These are phyloP conservation scores for Chaetothyriales sp. DNA, from an alignment of 2,329 filamentous ascomycete genomes.

Conservation along the genomic window DNA sequence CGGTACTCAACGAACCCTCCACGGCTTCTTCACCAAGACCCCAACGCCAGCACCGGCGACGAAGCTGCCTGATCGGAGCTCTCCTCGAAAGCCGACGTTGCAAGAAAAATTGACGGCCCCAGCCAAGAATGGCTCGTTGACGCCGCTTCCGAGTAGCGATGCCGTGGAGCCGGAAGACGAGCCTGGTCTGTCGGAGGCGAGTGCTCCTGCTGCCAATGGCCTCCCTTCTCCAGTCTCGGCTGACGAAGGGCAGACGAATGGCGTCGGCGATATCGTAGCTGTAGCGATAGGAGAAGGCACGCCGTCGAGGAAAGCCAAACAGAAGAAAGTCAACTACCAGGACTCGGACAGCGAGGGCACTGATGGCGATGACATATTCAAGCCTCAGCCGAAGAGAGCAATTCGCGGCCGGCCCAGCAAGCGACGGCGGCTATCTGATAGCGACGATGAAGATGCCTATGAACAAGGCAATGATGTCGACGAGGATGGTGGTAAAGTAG, in stretches of 20 bases:
- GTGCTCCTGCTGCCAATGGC: slow-evolving; percentile 36
- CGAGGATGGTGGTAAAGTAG: slow-evolving; percentile 40
- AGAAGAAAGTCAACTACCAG: slow-evolving; percentile 59
- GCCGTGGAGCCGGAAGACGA: slow-evolving; percentile 55
- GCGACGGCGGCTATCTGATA: slow-evolving; percentile 48
- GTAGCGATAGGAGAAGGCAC: slow-evolving; percentile 45
- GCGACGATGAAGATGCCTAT: slow-evolving; percentile 55
- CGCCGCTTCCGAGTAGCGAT: slow-evolving; percentile 73
- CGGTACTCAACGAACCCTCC: slow-evolving; percentile 55
- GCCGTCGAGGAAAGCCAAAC: slow-evolving; percentile 60
- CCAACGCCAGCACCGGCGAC: slow-evolving; percentile 10
- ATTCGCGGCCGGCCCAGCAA: slow-evolving; percentile 36
- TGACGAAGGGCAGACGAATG: slow-evolving; percentile 24
- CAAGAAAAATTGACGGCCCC: slow-evolving; percentile 29
- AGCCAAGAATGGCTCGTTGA: slow-evolving; percentile 38
- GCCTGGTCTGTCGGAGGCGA: slow-evolving; percentile 23
- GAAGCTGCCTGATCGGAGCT: slow-evolving; percentile 2
- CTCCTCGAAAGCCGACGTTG: slow-evolving; percentile 32
- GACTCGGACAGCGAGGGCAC: slow-evolving; percentile 66
- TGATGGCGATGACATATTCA: slow-evolving; percentile 57
- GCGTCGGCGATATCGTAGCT: slow-evolving; percentile 26
- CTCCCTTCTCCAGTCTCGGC: slow-evolving; percentile 31
- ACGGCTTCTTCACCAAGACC: slow-evolving; percentile 64
- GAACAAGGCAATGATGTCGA: slow-evolving; percentile 49
- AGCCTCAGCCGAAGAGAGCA: slow-evolving; percentile 35